These are phyloP conservation scores for Theobroma grandiflorum DNA, from an alignment of 441 rosid species.

Conservation along the genomic window DNA sequence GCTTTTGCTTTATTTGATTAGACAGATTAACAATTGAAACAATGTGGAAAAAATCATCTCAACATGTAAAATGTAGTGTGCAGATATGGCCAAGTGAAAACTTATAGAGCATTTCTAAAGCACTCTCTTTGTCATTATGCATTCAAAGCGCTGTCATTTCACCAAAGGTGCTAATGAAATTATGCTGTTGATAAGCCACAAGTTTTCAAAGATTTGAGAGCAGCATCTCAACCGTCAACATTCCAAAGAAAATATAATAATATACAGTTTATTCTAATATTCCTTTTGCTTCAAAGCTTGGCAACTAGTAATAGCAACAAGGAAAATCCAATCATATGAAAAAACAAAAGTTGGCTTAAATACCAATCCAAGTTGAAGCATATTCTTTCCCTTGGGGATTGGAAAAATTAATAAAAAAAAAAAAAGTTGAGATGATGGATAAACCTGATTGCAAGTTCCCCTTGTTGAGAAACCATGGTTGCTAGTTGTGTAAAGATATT, in stretches of 20 bases:
- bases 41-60: too few relatives aligned
- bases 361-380: background rate
- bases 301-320: background rate
- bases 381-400: background rate
- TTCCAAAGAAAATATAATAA: background rate
- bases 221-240: background rate
- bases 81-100: background rate
- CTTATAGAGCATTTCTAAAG: background rate
- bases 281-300: background rate
- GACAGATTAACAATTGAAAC: too few relatives aligned
- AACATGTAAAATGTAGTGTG: too few relatives aligned
- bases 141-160: background rate
- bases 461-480: conserved; percentile 95
- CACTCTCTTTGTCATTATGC: background rate
- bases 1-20: too few relatives aligned
- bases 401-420: conserved; percentile 1
- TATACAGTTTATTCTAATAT: background rate
- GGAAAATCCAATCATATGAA: background rate
- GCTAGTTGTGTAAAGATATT: conserved; percentile 88
- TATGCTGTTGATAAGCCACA: background rate
- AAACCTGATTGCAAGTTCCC: conserved; percentile 95
- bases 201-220: background rate
- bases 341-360: background rate
- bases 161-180: background rate
- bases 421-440: background rate